Percentiles rank a stretch among this genome's conserved stretches.
Conservation (phyloP, 306 rosid genomes). For the Betula pendula region DNA sequence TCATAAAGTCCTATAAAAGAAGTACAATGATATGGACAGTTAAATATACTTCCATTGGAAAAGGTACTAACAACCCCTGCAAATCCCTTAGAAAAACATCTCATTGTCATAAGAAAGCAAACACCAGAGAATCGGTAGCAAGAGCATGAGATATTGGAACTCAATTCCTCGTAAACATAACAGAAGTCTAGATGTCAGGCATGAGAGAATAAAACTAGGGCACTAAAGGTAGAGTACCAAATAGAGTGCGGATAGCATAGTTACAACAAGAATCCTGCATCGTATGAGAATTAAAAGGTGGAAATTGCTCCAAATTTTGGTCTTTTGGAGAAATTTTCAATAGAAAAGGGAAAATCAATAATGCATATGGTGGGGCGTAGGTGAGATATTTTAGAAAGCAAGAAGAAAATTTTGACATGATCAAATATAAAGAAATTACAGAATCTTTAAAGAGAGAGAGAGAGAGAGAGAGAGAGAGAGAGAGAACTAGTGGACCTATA, state of each 20-base stretch:
- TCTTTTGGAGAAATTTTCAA: neutral
- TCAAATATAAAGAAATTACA: neutral
- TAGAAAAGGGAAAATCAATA: neutral
- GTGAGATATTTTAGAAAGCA: neutral
- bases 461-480: too few relatives aligned
- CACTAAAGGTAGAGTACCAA: neutral
- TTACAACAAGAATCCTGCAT: neutral
- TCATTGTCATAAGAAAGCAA: neutral
- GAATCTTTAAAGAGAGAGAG: too few relatives aligned
- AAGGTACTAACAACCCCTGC: neutral
- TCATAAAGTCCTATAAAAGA: slow-evolving; percentile 74
- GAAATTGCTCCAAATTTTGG: neutral
- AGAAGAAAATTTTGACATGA: neutral
- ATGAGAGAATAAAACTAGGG: neutral
- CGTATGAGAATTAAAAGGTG: neutral
- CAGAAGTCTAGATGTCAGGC: neutral
- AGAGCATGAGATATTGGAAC: neutral
- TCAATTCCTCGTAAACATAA: neutral
- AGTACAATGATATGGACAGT: slow-evolving; percentile 16
- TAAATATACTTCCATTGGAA: slow-evolving; percentile 18
- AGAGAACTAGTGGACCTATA: too few relatives aligned
- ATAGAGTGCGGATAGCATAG: neutral
- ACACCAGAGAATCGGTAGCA: neutral
- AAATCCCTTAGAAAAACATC: neutral
- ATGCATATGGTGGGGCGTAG: neutral